Conservation (phyloP, 768 basidiomycete species). For the Rhizopogon roseolus region DNA sequence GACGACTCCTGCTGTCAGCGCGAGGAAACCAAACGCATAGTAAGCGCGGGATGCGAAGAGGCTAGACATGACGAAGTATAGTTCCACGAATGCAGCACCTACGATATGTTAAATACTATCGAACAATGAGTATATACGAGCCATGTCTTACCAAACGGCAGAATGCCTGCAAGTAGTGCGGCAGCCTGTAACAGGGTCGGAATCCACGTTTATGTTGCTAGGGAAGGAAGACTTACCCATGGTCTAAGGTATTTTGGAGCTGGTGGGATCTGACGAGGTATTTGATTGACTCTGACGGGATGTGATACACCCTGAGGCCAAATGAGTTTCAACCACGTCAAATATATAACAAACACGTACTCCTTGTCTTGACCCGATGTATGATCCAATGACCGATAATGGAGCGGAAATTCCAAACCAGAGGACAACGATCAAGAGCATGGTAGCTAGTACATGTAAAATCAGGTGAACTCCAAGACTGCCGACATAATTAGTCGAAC, state of each 20-base stretch:
- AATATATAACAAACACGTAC: constrained; percentile 37
- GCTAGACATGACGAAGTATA: constrained; percentile 88
- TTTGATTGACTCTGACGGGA: constrained; percentile 87
- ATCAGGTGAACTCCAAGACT: background rate
- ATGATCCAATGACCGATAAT: constrained; percentile 80
- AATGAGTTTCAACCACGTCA: constrained; percentile 3
- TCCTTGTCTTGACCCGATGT: constrained; percentile 82
- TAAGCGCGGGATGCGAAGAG: constrained; percentile 90
- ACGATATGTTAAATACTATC: constrained; percentile 1
- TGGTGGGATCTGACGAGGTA: constrained; percentile 95
- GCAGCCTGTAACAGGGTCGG: constrained; percentile 43
- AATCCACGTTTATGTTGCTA: constrained; percentile 1
- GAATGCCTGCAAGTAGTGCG: constrained; percentile 79
- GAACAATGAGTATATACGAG: background rate
- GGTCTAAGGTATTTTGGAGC: constrained; percentile 78
- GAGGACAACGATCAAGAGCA: constrained; percentile 75
- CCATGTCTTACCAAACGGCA: constrained; percentile 71
- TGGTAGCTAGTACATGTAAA: constrained; percentile 50
- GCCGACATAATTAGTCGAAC: constrained; percentile 9
- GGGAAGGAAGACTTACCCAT: constrained; percentile 48
- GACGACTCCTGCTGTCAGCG: constrained; percentile 80
- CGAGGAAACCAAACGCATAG: constrained; percentile 95
- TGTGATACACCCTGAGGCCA: constrained; percentile 57
- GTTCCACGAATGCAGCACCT: constrained; percentile 94
- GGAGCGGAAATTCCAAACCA: constrained; percentile 97